These are phyloP conservation scores for Candida glucosophila DNA, from an alignment of 1,139 yeast genomes.

Conservation along the genomic window DNA sequence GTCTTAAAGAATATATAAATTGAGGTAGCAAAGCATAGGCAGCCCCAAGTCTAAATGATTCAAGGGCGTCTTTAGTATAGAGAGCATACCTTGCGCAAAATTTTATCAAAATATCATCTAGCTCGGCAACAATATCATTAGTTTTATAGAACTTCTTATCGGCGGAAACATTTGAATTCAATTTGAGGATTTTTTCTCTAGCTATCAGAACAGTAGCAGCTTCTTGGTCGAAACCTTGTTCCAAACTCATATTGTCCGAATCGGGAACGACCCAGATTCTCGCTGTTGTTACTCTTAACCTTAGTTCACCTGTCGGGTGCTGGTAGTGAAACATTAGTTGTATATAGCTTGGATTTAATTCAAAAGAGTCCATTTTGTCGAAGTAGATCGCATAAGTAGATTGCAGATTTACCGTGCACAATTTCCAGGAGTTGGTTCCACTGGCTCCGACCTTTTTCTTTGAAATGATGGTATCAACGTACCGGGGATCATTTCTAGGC, in stretches of 20 bases:
- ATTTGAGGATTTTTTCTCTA: slow-evolving; percentile 41
- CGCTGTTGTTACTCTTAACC: slow-evolving; percentile 43
- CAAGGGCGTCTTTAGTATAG: slow-evolving; percentile 67
- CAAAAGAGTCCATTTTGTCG: slow-evolving; percentile 37
- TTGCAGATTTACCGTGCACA: slow-evolving; percentile 47
- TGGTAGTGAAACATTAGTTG: slow-evolving; percentile 78
- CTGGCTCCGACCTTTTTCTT: slow-evolving; percentile 36
- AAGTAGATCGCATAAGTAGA: slow-evolving; percentile 52
- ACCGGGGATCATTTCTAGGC: slow-evolving; percentile 17
- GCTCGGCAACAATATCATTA: slow-evolving; percentile 72
- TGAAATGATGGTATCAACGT: slow-evolving; percentile 17
- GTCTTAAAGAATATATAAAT: slow-evolving; percentile 61
- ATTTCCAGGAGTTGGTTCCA: slow-evolving; percentile 52
- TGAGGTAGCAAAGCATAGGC: slow-evolving; percentile 75
- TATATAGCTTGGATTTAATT: slow-evolving; percentile 31
- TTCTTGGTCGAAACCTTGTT: slow-evolving; percentile 55
- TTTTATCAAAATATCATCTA: slow-evolving; percentile 77
- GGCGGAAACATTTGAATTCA: slow-evolving; percentile 20
- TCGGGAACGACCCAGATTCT: slow-evolving; percentile 36
- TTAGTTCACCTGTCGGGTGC: slow-evolving; percentile 38
- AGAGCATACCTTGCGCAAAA: slow-evolving; percentile 85
- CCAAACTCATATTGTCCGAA: slow-evolving; percentile 30
- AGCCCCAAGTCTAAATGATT: slow-evolving; percentile 69
- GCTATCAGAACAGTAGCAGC: slow-evolving; percentile 60
- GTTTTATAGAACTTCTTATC: slow-evolving; percentile 47